Evolutionary conservation across 352 stramenopile species (phyloP).

Genomic region (Phytophthora tentaculata): DNA sequence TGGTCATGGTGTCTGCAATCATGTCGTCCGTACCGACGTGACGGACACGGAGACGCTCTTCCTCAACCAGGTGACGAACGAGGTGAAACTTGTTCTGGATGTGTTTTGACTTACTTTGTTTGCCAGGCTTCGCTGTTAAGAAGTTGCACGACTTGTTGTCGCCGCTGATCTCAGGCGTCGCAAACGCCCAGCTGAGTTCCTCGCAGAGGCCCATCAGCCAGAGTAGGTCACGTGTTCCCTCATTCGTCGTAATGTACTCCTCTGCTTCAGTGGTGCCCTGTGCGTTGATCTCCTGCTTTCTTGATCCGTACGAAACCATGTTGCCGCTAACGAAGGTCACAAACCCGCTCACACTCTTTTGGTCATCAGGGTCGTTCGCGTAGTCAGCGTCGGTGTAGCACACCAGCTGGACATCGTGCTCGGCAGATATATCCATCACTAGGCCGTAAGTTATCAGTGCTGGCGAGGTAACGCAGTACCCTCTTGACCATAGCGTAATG

Average conservation of each 20-base stretch:
- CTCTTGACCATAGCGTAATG: slow-evolving; percentile 7
- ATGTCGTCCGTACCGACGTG: neutral
- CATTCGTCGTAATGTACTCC: slow-evolving; percentile 10
- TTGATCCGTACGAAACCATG: slow-evolving; percentile 27
- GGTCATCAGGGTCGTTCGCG: slow-evolving; percentile 26
- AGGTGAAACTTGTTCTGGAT: neutral
- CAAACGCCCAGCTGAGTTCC: too few species aligned
- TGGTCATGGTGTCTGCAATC: neutral
- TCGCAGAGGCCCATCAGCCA: too few species aligned
- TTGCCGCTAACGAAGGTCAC: slow-evolving; percentile 26
- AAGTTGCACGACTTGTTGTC: too few species aligned
- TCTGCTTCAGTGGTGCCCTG: neutral
- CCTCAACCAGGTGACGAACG: neutral
- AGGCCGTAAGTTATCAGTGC: slow-evolving; percentile 6
- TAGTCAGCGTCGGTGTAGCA: slow-evolving; percentile 34
- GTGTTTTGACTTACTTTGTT: neutral
- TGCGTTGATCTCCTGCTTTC: slow-evolving; percentile 39
- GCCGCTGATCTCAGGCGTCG: too few species aligned
- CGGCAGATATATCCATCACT: neutral
- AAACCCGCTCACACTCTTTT: slow-evolving; percentile 32
- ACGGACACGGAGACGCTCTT: neutral
- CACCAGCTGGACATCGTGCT: neutral
- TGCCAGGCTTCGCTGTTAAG: neutral
- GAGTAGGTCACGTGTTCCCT: too few species aligned
- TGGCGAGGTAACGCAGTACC: slow-evolving; percentile 8